Evolutionary conservation across 148 eudicot species (phyloP).

Genomic region (Fallopia convolvulus): DNA sequence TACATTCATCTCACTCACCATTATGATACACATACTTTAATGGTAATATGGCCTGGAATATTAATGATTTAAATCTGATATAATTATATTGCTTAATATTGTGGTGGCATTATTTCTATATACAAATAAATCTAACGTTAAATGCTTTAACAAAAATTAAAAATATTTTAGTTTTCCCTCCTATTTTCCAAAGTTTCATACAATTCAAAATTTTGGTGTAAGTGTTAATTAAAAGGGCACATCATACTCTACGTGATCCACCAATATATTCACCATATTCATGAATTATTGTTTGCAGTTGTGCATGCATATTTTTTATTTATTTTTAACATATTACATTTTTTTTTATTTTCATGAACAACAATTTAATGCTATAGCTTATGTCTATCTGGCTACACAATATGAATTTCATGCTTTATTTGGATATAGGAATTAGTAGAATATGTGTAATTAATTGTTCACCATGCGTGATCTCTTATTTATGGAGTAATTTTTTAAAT

Average conservation of each 20-base stretch:
- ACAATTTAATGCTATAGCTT: neutral
- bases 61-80: neutral
- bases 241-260: conserved; percentile 7
- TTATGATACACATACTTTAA: neutral
- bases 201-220: neutral
- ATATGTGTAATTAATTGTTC: neutral
- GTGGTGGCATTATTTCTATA: neutral
- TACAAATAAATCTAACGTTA: neutral
- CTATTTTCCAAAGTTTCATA: conserved; percentile 1
- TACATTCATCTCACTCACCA: neutral
- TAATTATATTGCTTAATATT: neutral
- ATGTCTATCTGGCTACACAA: neutral
- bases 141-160: neutral
- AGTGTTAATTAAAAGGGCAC: neutral
- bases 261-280: neutral
- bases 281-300: neutral
- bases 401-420: neutral
- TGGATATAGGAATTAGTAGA: neutral
- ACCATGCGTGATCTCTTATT: neutral
- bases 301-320: neutral
- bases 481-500: neutral
- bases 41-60: neutral
- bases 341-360: neutral
- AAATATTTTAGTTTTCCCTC: neutral
- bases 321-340: neutral